A percentile compares a stretch with the other conserved stretches of the same genome.
phyloP scores from a whole-genome alignment of 2,329 filamentous ascomycete genomes.

The Cladosporium sp. region DNA sequence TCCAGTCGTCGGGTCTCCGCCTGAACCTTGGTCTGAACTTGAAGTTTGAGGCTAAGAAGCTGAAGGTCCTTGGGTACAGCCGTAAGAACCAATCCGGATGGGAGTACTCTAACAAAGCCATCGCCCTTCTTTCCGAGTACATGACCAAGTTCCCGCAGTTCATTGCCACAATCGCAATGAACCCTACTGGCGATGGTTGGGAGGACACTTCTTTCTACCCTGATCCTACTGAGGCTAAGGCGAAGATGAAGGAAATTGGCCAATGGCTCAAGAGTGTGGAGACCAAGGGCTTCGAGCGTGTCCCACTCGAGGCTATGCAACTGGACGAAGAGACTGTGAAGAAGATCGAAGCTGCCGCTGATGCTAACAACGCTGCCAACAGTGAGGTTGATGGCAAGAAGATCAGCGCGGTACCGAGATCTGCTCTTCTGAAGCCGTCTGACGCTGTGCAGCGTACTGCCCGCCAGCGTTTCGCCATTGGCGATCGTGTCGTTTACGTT shows the following conservation, averaged over 20 bases:
- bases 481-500: constrained; percentile 89
- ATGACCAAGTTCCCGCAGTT: constrained; percentile 95
- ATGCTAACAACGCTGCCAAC: constrained; percentile 49
- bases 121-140: constrained; percentile 77
- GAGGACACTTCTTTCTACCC: constrained; percentile 83
- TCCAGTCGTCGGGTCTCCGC: constrained; percentile 74
- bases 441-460: constrained; percentile 92
- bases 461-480: constrained; percentile 76
- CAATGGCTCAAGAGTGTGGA: constrained; percentile 90
- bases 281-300: constrained; percentile 86
- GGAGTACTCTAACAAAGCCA: constrained; percentile 88
- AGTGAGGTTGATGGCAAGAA: constrained; percentile 58
- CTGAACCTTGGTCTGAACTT: constrained; percentile 91
- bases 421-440: constrained; percentile 83
- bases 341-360: constrained; percentile 71
- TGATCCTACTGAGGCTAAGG: constrained; percentile 63
- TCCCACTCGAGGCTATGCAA: constrained; percentile 95
- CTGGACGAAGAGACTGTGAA: constrained; percentile 87
- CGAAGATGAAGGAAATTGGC: constrained; percentile 87
- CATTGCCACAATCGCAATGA: constrained; percentile 79
- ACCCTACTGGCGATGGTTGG: constrained; percentile 81
- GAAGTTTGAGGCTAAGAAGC: constrained; percentile 92
- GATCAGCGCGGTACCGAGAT: constrained; percentile 76
- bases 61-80: constrained; percentile 94
- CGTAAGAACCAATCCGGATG: constrained; percentile 81